Evolutionary conservation across 768 basidiomycete species (phyloP).

Genomic region (Hericium coralloides): DNA sequence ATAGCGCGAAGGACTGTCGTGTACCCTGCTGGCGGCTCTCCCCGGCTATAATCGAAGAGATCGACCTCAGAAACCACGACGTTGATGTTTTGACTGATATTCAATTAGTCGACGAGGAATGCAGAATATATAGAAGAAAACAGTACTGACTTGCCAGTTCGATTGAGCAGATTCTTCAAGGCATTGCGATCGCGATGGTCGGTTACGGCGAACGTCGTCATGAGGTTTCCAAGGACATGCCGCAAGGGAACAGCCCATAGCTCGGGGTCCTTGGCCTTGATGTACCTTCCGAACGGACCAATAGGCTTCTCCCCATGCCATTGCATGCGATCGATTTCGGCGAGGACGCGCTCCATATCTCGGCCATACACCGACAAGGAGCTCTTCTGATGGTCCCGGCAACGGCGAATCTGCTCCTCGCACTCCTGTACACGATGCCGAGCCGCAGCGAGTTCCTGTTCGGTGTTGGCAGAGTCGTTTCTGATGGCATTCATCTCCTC

Average conservation of each 20-base stretch:
- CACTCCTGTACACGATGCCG: slow-evolving; percentile 35
- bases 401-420: slow-evolving; percentile 41
- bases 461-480: slow-evolving; percentile 27
- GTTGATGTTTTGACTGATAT: slow-evolving; percentile 31
- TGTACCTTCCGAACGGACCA: slow-evolving; percentile 73
- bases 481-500: not conserved
- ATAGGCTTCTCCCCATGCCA: slow-evolving; percentile 65
- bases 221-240: slow-evolving; percentile 41
- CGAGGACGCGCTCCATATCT: slow-evolving; percentile 49
- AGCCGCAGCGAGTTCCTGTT: slow-evolving; percentile 24
- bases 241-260: slow-evolving; percentile 63
- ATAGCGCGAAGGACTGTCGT: slow-evolving; percentile 78
- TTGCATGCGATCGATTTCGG: slow-evolving; percentile 35
- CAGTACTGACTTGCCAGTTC: slow-evolving; percentile 52
- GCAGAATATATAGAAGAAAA: not conserved
- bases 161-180: slow-evolving; percentile 49
- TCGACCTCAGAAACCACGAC: slow-evolving; percentile 67
- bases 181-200: slow-evolving; percentile 50
- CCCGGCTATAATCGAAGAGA: slow-evolving; percentile 68
- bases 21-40: slow-evolving; percentile 56
- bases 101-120: not conserved
- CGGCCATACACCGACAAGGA: slow-evolving; percentile 52
- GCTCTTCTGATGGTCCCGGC: slow-evolving; percentile 45
- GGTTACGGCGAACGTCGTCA: slow-evolving; percentile 71
- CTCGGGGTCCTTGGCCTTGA: slow-evolving; percentile 60